Percentiles rank a stretch among this genome's conserved stretches.
Conservation (phyloP, 2,329 filamentous ascomycete genomes). For the Stylonectria norvegica region DNA sequence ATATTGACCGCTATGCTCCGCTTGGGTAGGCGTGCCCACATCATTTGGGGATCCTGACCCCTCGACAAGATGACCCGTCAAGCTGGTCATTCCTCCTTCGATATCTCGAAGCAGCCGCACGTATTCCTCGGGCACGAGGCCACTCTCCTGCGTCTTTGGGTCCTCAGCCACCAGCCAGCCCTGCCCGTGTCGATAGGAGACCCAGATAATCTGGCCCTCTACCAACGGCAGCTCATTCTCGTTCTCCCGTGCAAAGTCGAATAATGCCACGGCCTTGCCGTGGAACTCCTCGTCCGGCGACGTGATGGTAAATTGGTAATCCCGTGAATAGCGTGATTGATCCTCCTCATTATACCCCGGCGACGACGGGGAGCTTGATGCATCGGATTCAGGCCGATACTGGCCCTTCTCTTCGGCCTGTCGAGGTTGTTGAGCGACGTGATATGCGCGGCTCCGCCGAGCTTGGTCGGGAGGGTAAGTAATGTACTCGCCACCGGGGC, state of each 20-base stretch:
- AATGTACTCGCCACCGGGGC: constrained; percentile 75
- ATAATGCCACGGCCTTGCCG: constrained; percentile 90
- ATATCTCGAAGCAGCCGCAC: constrained; percentile 90
- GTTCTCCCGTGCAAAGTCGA: constrained; percentile 92
- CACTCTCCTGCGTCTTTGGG: constrained; percentile 88
- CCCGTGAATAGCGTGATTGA: constrained; percentile 78
- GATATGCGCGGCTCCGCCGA: constrained; percentile 50
- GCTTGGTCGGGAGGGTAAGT: constrained; percentile 69
- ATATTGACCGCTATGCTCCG: constrained; percentile 48
- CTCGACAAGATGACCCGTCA: constrained; percentile 59
- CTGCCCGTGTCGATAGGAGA: constrained; percentile 92
- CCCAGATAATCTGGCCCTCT: constrained; percentile 94
- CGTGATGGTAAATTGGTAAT: constrained; percentile 93
- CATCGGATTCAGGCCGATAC: constrained; percentile 54
- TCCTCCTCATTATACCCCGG: constrained; percentile 59
- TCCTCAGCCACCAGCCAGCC: constrained; percentile 98
- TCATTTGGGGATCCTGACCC: constrained; percentile 52
- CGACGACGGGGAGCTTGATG: constrained; percentile 57
- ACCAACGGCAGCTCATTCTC: constrained; percentile 91
- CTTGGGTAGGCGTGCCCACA: constrained; percentile 58
- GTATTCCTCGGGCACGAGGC: constrained; percentile 93
- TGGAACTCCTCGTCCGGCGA: constrained; percentile 97
- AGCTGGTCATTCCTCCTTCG: constrained; percentile 78
- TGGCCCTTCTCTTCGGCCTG: constrained; percentile 49
- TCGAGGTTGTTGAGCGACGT: constrained; percentile 43